These are phyloP conservation scores for Plasmodium knowlesi DNA, from an alignment of 169 alveolate genomes.

Conservation along the genomic window DNA sequence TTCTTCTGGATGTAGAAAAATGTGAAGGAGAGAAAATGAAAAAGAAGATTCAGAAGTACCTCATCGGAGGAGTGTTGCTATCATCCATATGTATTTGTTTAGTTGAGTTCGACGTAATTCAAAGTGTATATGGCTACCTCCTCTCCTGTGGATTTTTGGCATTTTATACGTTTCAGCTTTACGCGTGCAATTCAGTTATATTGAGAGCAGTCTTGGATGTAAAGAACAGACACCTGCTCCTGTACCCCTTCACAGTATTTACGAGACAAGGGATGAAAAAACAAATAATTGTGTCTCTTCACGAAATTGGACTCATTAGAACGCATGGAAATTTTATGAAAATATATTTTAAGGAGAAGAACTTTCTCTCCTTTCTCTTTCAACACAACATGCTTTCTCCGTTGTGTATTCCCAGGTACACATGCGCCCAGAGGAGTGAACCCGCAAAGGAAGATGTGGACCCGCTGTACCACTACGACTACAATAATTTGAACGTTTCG, in stretches of 20 bases:
- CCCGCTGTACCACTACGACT: constrained; percentile 53
- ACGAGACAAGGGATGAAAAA: constrained; percentile 14
- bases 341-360: constrained; percentile 15
- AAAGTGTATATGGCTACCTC: constrained; percentile 11
- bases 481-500: constrained; percentile 25
- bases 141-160: not conserved
- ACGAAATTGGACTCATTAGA: constrained; percentile 24
- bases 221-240: constrained; percentile 15
- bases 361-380: not conserved
- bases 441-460: not conserved
- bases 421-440: not conserved
- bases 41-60: not conserved
- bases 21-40: not conserved
- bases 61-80: constrained; percentile 25
- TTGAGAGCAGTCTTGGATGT: constrained; percentile 67
- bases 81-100: constrained; percentile 41
- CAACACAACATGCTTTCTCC: not conserved
- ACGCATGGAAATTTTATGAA: constrained; percentile 15
- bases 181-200: constrained; percentile 26
- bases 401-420: constrained; percentile 40
- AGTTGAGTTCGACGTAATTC: constrained; percentile 20
- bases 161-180: not conserved
- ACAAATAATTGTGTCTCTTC: constrained; percentile 47
- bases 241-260: constrained; percentile 41
- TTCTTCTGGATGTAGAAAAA: constrained; percentile 24